Evolutionary conservation across 805 yeast species (phyloP).

Genomic region (Lachancea meyersii): DNA sequence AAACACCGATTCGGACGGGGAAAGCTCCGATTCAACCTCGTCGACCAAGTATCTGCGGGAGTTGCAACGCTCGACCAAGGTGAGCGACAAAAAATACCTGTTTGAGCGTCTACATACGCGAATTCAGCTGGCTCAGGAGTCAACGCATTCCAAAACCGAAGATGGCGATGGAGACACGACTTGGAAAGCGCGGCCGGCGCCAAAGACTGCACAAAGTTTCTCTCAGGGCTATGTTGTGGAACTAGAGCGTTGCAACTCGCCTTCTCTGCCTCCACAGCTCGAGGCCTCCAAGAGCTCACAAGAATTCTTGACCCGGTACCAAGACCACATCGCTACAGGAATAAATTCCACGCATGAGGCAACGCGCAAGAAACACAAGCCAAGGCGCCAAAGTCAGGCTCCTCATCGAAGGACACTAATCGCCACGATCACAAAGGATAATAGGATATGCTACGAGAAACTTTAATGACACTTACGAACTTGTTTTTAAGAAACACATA

Average conservation of each 20-base stretch:
- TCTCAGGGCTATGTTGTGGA: conserved; percentile 22
- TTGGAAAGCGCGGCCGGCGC: not conserved
- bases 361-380: conserved; percentile 4
- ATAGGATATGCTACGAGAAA: conserved; percentile 25
- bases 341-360: not conserved
- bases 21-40: conserved; percentile 13
- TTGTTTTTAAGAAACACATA: not conserved
- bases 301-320: conserved; percentile 5
- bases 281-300: not conserved
- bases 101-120: conserved; percentile 25
- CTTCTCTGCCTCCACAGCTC: conserved; percentile 1
- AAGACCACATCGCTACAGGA: conserved; percentile 4
- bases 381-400: conserved; percentile 9
- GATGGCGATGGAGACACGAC: not conserved
- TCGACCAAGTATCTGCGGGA: conserved; percentile 21
- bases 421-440: conserved; percentile 21
- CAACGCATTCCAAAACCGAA: not conserved
- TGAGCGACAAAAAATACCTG: conserved; percentile 29
- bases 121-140: conserved; percentile 4
- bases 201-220: conserved; percentile 12
- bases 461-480: conserved; percentile 11
- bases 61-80: conserved; percentile 28
- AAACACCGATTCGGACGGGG: conserved; percentile 9
- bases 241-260: conserved; percentile 15
- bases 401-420: conserved; percentile 20